These are phyloP conservation scores for Boletus coccyginus DNA, from an alignment of 768 basidiomycete species.

Conservation along the genomic window DNA sequence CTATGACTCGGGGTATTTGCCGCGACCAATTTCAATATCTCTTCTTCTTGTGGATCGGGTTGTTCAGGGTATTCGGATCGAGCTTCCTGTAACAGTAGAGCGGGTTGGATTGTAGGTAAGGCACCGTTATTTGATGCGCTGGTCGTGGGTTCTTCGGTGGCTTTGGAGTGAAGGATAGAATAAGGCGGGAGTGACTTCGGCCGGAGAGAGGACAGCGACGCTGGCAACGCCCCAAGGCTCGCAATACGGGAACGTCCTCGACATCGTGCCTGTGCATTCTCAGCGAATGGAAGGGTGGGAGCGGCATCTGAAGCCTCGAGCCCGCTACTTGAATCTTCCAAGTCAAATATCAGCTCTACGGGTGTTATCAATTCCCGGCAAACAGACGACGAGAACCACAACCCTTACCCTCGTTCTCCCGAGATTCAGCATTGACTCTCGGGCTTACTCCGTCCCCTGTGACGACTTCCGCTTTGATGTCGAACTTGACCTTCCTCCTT, in stretches of 20 bases:
- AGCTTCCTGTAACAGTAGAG: neutral
- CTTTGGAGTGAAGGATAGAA: slow-evolving; percentile 46
- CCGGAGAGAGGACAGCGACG: slow-evolving; percentile 58
- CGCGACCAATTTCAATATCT: slow-evolving; percentile 61
- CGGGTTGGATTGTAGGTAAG: neutral
- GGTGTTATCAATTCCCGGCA: slow-evolving; percentile 2
- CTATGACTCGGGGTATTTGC: slow-evolving; percentile 70
- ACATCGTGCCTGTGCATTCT: slow-evolving; percentile 23
- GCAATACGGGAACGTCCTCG: slow-evolving; percentile 29
- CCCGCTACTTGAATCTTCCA: slow-evolving; percentile 52
- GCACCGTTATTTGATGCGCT: neutral
- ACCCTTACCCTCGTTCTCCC: slow-evolving; percentile 45
- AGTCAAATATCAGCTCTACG: slow-evolving; percentile 67
- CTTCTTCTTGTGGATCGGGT: slow-evolving; percentile 45
- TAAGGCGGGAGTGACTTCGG: slow-evolving; percentile 69
- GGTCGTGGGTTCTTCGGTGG: neutral
- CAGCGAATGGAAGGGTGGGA: slow-evolving; percentile 37
- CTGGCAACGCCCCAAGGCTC: slow-evolving; percentile 44
- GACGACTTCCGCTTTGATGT: slow-evolving; percentile 56
- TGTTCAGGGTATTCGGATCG: slow-evolving; percentile 22
- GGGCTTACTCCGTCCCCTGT: slow-evolving; percentile 41
- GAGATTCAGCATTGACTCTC: slow-evolving; percentile 33
- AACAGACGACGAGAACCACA: neutral
- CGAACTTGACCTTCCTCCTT: slow-evolving; percentile 69
- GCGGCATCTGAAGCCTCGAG: slow-evolving; percentile 33